Evolutionary conservation across 2,329 filamentous ascomycete genomes (phyloP), one percentile per base, ranked within the genome.

Genomic region (Fusarium nelsonii): DNA sequence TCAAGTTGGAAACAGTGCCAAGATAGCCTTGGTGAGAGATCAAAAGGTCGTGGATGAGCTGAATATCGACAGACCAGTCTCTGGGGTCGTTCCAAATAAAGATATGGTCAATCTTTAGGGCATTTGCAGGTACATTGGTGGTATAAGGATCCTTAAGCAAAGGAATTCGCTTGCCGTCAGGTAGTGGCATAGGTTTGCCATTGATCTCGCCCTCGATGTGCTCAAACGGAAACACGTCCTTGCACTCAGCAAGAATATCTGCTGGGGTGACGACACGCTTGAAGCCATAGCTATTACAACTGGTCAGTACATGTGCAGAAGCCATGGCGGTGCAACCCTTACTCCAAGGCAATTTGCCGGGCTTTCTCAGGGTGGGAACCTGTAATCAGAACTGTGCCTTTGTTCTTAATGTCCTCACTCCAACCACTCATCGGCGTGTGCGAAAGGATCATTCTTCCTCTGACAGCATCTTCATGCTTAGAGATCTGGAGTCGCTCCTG

Each of bases 41-140:
- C 8, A 98, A 83, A 12, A 97, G 82, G 78, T 99, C 96, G 55
- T 91, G 76, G 59, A 98, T 91, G 72, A 98, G 83, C 76, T 97
- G 92, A 4, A 89, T 89, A 78, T 98, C 95, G 11, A 97, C 85
- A 1, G 92, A 94, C 96, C 96, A 99, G 82, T 99, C 96, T 58
- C 96, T 88, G 5, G 96, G 94, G 79, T 98, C 96, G 78, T 97
- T 97, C 85, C 95, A 97, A 8, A 97, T 91, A 74, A 98, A 91
- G 30, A 98, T 88, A 30, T 94, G 94, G 75, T 97, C 93, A 71
- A 99, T 91, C 73, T 93, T 94, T 48, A 95, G 84, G 11, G 84
- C 79, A 11, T 81, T 75, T 0, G 56, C 75, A 53, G 64, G 81
- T 66, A 79, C 82, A 75, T 70, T 73, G 40, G 78, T 76, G 9